phyloP scores from a whole-genome alignment of 106 monocot species.

The Dioscorea dumetorum region DNA sequence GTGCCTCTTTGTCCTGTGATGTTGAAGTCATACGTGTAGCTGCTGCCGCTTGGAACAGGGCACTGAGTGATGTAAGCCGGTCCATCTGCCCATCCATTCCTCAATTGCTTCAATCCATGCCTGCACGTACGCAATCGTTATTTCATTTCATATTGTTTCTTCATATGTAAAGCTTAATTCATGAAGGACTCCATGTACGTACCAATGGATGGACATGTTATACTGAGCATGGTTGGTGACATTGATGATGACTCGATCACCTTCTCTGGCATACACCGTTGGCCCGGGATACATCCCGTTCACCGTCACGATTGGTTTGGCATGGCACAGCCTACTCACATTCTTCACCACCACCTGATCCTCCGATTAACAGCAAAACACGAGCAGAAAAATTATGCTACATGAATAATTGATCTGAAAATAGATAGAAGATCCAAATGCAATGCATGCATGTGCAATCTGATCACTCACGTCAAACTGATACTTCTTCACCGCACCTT shows the following conservation, averaged over 20 bases:
- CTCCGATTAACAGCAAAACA: too few species aligned
- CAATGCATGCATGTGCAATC: background rate
- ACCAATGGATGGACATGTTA: conserved; percentile 52
- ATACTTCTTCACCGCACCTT: too few species aligned
- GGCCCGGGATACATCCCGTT: conserved; percentile 44
- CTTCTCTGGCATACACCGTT: conserved; percentile 38
- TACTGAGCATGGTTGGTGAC: conserved; percentile 35
- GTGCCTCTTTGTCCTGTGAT: conserved; percentile 24
- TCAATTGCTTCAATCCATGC: conserved; percentile 39
- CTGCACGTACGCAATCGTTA: background rate
- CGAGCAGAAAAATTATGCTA: too few species aligned
- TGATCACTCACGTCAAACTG: too few species aligned
- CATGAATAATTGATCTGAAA: too few species aligned
- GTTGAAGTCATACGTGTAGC: conserved; percentile 24
- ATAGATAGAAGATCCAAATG: too few species aligned
- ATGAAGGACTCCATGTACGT: background rate
- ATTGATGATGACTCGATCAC: conserved; percentile 35
- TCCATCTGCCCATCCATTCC: conserved; percentile 41
- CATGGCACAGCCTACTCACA: conserved; percentile 36
- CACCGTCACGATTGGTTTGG: conserved; percentile 36
- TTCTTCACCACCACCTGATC: conserved; percentile 41
- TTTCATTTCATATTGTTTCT: background rate
- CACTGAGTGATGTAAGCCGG: conserved; percentile 38
- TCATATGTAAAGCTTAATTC: too few species aligned
- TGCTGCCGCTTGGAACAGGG: conserved; percentile 19